These are phyloP conservation scores for Limnomonas spitsbergensis DNA, from an alignment of 139 green algal species.

Conservation along the genomic window DNA sequence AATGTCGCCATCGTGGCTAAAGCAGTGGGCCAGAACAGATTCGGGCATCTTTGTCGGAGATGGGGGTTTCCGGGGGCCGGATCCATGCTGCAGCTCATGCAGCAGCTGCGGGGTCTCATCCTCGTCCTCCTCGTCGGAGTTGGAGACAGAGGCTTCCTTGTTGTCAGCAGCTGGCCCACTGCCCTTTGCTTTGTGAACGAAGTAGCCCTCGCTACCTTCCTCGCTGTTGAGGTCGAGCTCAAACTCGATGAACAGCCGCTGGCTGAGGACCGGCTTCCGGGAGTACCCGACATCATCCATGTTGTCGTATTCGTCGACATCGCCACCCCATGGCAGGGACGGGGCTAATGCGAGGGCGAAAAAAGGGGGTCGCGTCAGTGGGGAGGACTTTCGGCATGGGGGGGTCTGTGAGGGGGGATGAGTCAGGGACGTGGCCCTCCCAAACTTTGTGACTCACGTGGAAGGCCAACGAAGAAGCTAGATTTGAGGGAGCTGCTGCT, in stretches of 20 bases:
- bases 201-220: conserved; percentile 34
- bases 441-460: too few species aligned
- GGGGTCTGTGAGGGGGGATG: too few species aligned
- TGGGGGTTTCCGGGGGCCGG: neutral
- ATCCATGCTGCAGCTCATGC: neutral
- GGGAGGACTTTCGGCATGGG: too few species aligned
- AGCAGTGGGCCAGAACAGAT: neutral
- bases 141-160: conserved; percentile 21
- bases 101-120: conserved; percentile 12
- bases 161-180: conserved; percentile 16
- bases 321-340: conserved; percentile 32
- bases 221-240: conserved; percentile 51
- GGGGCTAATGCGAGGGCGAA: too few species aligned
- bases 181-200: conserved; percentile 15
- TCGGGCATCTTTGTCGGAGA: conserved; percentile 5
- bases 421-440: too few species aligned
- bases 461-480: too few species aligned
- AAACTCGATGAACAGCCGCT: conserved; percentile 50
- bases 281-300: conserved; percentile 70
- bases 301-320: conserved; percentile 68
- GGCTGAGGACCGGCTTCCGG: conserved; percentile 41
- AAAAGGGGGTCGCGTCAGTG: too few species aligned
- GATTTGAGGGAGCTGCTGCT: too few species aligned
- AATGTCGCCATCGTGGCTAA: neutral
- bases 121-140: conserved; percentile 16